These are phyloP conservation scores for Harringtonia lauricola DNA, from an alignment of 2,329 filamentous ascomycete species.

Conservation along the genomic window DNA sequence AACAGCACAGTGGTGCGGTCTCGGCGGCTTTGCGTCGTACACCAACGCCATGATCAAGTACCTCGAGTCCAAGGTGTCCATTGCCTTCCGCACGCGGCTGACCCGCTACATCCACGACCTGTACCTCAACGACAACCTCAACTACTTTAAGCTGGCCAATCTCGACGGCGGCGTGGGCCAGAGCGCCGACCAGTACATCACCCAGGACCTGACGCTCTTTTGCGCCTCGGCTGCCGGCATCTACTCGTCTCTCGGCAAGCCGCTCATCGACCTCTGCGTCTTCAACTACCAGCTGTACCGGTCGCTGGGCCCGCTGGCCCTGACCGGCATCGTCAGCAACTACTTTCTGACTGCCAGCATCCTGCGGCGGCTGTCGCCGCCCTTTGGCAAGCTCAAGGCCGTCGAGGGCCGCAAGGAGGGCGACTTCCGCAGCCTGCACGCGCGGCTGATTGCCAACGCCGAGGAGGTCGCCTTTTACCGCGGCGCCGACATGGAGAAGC, in stretches of 20 bases:
- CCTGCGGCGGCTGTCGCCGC: slow-evolving; percentile 77
- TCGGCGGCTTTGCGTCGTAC: slow-evolving; percentile 88
- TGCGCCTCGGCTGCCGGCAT: slow-evolving; percentile 84
- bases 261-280: slow-evolving; percentile 89
- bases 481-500: slow-evolving; percentile 88
- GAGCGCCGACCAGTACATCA: slow-evolving; percentile 93
- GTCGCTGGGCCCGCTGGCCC: slow-evolving; percentile 76
- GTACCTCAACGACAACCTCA: slow-evolving; percentile 87
- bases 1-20: slow-evolving; percentile 63
- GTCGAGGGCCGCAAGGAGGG: slow-evolving; percentile 93
- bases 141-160: slow-evolving; percentile 92
- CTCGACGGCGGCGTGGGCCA: slow-evolving; percentile 87
- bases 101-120: slow-evolving; percentile 96
- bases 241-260: slow-evolving; percentile 96
- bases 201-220: slow-evolving; percentile 90
- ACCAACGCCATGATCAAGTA: slow-evolving; percentile 99
- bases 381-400: slow-evolving; percentile 93
- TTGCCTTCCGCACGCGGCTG: slow-evolving; percentile 88
- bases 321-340: slow-evolving; percentile 78
- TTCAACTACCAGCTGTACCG: slow-evolving; percentile 97
- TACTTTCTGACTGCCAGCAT: slow-evolving; percentile 92
- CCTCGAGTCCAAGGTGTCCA: slow-evolving; percentile 93
- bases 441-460: slow-evolving; percentile 87
- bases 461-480: slow-evolving; percentile 98
- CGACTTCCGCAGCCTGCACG: slow-evolving; percentile 85